Evolutionary conservation across 1,284 basidiomycete genomes (phyloP).

Genomic region (Cutaneotrichosporon spelunceum): DNA sequence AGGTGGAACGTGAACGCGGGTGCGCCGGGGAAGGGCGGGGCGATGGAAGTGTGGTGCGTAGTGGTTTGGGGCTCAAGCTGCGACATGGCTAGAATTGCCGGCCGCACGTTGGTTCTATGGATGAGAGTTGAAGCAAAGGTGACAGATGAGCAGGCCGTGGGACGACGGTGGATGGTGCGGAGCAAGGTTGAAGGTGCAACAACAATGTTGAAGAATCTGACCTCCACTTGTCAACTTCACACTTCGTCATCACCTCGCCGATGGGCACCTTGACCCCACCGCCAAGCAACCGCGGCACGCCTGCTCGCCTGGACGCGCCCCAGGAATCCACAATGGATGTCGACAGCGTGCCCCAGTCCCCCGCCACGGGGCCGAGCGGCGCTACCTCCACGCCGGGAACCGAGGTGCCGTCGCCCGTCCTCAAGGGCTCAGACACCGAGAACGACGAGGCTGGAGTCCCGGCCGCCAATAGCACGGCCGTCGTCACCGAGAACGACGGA

Average conservation of each 20-base stretch:
- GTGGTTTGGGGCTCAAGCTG: slow-evolving; percentile 25
- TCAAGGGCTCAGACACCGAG: slow-evolving; percentile 1
- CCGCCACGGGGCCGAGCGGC: slow-evolving; percentile 3
- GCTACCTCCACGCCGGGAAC: slow-evolving; percentile 6
- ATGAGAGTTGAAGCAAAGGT: too few relatives aligned
- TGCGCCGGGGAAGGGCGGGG: slow-evolving; percentile 37
- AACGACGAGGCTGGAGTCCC: background rate
- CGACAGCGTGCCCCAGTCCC: slow-evolving; percentile 12
- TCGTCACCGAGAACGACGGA: background rate
- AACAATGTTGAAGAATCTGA: background rate
- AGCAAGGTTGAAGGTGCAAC: background rate
- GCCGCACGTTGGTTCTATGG: too few relatives aligned
- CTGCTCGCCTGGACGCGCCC: slow-evolving; percentile 20
- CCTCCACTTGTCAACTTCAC: slow-evolving; percentile 3
- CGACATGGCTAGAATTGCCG: slow-evolving; percentile 6
- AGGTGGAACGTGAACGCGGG: slow-evolving; percentile 67
- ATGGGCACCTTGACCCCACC: slow-evolving; percentile 22
- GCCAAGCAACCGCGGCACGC: slow-evolving; percentile 31
- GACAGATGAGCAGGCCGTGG: background rate
- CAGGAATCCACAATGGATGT: slow-evolving; percentile 8
- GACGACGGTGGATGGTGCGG: background rate
- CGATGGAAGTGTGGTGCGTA: slow-evolving; percentile 34
- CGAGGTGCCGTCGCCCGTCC: slow-evolving; percentile 2
- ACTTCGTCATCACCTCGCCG: slow-evolving; percentile 7
- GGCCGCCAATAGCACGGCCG: background rate